phyloP scores from a whole-genome alignment of 2,329 filamentous ascomycete species.

The Clonostachys rhizophaga region DNA sequence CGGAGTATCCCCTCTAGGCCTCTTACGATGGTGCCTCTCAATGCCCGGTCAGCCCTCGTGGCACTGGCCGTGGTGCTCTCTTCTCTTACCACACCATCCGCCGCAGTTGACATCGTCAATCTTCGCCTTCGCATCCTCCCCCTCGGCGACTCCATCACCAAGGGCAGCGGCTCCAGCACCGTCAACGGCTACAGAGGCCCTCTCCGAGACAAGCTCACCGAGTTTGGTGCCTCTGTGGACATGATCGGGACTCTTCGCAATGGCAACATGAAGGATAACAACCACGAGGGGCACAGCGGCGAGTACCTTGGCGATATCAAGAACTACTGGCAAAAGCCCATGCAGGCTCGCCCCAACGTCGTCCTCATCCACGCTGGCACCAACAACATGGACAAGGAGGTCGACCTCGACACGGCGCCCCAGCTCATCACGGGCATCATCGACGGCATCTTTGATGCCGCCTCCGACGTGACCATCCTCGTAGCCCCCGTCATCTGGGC shows the following conservation, averaged over 20 bases:
- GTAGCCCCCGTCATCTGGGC: conserved; percentile 11
- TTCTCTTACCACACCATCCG: too few species aligned
- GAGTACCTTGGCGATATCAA: conserved; percentile 6
- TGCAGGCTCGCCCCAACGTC: conserved; percentile 9
- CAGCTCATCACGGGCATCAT: conserved; percentile 9
- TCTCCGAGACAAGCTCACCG: conserved; percentile 4
- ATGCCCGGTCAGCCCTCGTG: too few species aligned
- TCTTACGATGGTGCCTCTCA: too few species aligned
- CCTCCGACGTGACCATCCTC: conserved; percentile 8
- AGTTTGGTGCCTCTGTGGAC: conserved; percentile 2
- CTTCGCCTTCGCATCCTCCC: conserved; percentile 4
- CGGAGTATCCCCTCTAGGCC: too few species aligned
- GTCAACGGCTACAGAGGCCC: conserved; percentile 4
- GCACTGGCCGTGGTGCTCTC: too few species aligned
- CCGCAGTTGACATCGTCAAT: too few species aligned
- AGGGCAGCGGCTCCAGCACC: conserved; percentile 2
- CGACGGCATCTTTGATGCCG: conserved; percentile 5
- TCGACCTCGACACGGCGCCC: conserved; percentile 6
- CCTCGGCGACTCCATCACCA: conserved; percentile 6
- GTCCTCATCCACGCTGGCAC: conserved; percentile 14
- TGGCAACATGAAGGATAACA: conserved; percentile 7
- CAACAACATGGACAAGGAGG: conserved; percentile 11
- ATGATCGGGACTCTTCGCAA: conserved; percentile 5
- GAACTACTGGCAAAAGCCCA: conserved; percentile 2
- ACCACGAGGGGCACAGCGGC: conserved; percentile 10